Base-by-base conservation (phyloP, 2,329 filamentous ascomycete species). In the Pyricularia sp. region DNA sequence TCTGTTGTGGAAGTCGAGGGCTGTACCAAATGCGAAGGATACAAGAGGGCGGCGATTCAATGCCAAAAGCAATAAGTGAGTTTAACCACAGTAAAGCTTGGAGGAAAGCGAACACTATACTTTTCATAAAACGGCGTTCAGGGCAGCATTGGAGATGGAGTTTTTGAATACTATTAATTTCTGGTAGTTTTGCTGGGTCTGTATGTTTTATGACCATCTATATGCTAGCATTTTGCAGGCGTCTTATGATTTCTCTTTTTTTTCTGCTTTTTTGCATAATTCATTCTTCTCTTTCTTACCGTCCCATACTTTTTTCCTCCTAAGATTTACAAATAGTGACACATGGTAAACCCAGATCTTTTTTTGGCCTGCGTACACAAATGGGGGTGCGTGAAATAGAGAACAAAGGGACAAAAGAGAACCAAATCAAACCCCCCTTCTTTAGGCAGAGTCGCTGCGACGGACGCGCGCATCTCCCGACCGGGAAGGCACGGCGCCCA, bases 401-500 rank as follows among this genome's bases (percentile, higher is more conserved):
- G 10, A 25, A 58, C 20, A 58, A 61, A 58, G n/a, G 20, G 42
- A 50, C 42, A 50, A 50, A n/a, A 50, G 20, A 9, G 20, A n/a
- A 61, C 3, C 58, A 12, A 12, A 11, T 9, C 58, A 25, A 26
- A 10, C 9, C 2, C 23, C n/a, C 12, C 12, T 12, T 36, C 2
- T 2, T n/a, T 42, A 20, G 12, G 28, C 42, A 50, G 23, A 61
- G n/a, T 61, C 58, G 58, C 23, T 61, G n/a, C 30, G 71, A 28
- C 81, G 77, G 11, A 86, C 81, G 68, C 81, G 78, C 4, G 82
- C 84, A 70, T 82, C 83, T 64, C 82, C 79, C 1, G 79, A 77
- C 70, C 81, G 82, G 2, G 73, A 72, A 26, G 74, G 75, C 20
- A 77, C 81, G 0, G 77, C 74, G 4, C 80, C 75, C 2, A 85